Evolutionary conservation across 495 filamentous ascomycete species (phyloP), one percentile per base, ranked within the genome.

Genomic region (Aspergillus egyptiacus): DNA sequence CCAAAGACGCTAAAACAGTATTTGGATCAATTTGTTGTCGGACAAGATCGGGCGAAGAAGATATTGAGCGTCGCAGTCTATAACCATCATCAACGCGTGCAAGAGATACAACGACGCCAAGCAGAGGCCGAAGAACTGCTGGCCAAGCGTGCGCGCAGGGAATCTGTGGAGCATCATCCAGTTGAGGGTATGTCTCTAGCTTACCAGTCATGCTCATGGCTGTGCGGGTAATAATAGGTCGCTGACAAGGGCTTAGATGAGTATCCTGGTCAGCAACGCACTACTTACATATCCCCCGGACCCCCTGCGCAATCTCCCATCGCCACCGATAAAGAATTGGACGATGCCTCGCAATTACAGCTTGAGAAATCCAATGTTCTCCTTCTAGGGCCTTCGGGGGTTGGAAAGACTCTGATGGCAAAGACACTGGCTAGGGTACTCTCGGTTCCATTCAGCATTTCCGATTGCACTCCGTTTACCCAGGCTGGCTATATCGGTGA

Each of bases 401-500:
- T 97, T 4, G 93, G 93, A 0, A 98, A 98, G 67, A 98, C 94
- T 0, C 80, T 96, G 30, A 97, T 98, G 77, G 81, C 87, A 23
- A 89, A 91, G 72, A 89, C 84, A 0, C 71, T 91, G 14, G 86
- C 86, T 10, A 72, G 80, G 22, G 78, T 89, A 3, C 70, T 98
- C 17, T 90, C 93, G 43, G 93, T 97, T 1, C 94, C 93, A 0
- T 96, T 98, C 63, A 91, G 87, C 51, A 97, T 97, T 65, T 93
- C 89, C 49, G 94, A 98, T 62, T 97, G 94, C 67, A 97, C 94
- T 11, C 85, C 93, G 3, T 91, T 98, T 54, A 98, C 93, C 2
- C 90, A 96, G 72, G 90, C 93, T 5, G 93, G 93, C 11, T 98
- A 98, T 60, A 95, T 98, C 48, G 93, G 93, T 47, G 91, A 96